Evolutionary conservation across 1,284 basidiomycete genomes (phyloP), one percentile per base, ranked within the genome.

Genomic region (Fomes fomentarius): DNA sequence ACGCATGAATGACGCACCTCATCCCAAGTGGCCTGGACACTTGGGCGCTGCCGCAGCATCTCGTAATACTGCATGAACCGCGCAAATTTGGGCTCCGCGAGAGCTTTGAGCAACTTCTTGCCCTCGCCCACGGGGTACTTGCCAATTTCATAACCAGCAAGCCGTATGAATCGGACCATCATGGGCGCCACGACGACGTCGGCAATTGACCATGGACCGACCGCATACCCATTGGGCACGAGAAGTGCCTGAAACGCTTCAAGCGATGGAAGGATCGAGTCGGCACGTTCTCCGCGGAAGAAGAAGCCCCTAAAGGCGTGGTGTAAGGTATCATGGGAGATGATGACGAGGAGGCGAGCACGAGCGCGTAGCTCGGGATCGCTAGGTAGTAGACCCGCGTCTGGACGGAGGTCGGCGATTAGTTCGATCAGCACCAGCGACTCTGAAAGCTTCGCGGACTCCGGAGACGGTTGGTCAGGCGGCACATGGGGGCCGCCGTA

Each of bases 391-490:
- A 85, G 71, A 3, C 62, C 62, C 0, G 74, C 71, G 17, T 72
- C 60, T 0, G 79, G 81, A 61, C 70, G 76, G 45, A 82, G 66
- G 61, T 86, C 83, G 11, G 81, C 80, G 51, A 85, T 62, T 70
- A 87, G 84, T 63, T 87, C 83, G 53, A 87, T 70, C 37, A 87
- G 75, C 21, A 86, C 76, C 33, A 80, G 73, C 0, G 83, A 85
- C 63, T 89, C 85, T 22, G 80, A 75, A 47, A 88, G 69, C 67
- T 86, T 86, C 53, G 69, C 57, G 1, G 82, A 82, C 21, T 82
- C 77, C 0, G 81, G 75, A 1, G 83, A 82, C 0, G 83, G 85
- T 17, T 78, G 66, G 40, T 81, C 79, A 3, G 80, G 76, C 10
- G 76, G 65, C 3, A 74, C 75, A 19, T 72, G 64, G 4, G 84